Conservation (phyloP, 192 early-diverging fungal species). For the Backusella westeae region DNA sequence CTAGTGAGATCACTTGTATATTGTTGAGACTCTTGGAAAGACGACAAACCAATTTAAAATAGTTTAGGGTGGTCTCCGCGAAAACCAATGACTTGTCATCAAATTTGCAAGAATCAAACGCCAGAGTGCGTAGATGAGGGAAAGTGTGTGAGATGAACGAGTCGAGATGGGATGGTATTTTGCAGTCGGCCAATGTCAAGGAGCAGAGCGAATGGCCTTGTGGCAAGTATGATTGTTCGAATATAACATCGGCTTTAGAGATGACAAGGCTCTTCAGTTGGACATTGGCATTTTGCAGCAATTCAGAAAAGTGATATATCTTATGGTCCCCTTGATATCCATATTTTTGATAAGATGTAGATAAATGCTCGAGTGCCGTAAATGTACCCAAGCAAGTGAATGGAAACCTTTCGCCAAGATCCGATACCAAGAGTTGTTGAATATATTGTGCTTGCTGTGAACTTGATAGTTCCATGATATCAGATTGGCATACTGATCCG, state of each 20-base stretch:
- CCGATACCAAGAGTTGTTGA: background rate
- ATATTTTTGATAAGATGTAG: background rate
- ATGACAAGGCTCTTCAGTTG: background rate
- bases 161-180: background rate
- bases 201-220: background rate
- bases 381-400: background rate
- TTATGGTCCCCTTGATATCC: background rate
- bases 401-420: background rate
- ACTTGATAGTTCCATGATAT: background rate
- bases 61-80: background rate
- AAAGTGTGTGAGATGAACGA: background rate
- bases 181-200: background rate
- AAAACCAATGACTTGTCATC: background rate
- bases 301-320: background rate
- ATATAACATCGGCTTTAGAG: background rate
- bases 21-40: background rate
- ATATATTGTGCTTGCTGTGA: background rate
- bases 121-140: background rate
- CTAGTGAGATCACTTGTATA: background rate
- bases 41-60: background rate
- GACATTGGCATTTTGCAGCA: background rate
- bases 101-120: background rate
- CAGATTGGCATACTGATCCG: background rate
- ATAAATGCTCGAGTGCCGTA: background rate
- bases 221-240: background rate